phyloP scores from a whole-genome alignment of 306 rosid species.

The Casuarina glauca region DNA sequence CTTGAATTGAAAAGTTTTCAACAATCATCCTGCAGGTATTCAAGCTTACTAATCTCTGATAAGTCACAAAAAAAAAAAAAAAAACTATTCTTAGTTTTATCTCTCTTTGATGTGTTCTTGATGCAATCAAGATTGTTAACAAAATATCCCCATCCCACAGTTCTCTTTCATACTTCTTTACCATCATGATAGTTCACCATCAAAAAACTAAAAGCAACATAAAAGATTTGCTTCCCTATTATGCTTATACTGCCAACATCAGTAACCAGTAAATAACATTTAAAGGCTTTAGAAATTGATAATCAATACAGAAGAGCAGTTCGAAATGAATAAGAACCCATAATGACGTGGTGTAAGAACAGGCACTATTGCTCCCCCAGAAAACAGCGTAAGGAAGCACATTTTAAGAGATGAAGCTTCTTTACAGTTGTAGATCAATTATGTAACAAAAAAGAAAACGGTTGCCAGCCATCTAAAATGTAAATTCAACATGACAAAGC shows the following conservation, averaged over 20 bases:
- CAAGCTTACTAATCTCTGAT: slow-evolving; percentile 16
- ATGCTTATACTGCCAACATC: neutral
- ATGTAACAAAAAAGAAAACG: too few relatives aligned
- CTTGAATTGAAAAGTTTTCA: slow-evolving; percentile 25
- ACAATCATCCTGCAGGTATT: slow-evolving; percentile 8
- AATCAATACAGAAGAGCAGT: slow-evolving; percentile 3
- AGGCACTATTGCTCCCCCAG: slow-evolving; percentile 15
- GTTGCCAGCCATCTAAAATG: neutral
- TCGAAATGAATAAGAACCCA: slow-evolving; percentile 9
- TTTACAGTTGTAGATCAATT: neutral
- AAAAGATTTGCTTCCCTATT: neutral
- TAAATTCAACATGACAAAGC: neutral
- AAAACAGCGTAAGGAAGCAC: neutral
- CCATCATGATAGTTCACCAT: neutral
- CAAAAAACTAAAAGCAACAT: neutral
- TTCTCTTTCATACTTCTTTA: neutral
- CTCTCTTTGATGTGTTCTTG: neutral
- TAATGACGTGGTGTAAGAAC: neutral
- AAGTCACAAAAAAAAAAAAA: neutral
- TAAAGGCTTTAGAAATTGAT: neutral
- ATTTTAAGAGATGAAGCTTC: neutral
- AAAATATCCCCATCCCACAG: neutral
- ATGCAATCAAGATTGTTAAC: neutral
- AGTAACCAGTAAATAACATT: slow-evolving; percentile 5
- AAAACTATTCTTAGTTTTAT: neutral